Percentiles rank a stretch among this genome's conserved stretches.
Conservation (phyloP, 345 rosid species). For the Syzygium jambos region DNA sequence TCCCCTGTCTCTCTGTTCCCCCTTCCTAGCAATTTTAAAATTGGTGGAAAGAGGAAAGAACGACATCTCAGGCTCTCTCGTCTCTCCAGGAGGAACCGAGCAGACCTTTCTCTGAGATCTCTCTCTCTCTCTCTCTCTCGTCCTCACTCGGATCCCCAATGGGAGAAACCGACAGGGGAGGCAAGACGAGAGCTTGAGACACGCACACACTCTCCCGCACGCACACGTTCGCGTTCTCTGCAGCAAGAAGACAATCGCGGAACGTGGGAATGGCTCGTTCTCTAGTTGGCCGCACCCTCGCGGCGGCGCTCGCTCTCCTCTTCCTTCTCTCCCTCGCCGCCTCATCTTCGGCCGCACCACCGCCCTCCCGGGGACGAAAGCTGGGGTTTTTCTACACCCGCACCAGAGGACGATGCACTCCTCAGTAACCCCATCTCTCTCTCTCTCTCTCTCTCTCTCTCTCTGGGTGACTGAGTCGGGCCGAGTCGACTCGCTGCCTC, state of each 20-base stretch:
- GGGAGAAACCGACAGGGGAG: background rate
- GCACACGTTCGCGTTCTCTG: background rate
- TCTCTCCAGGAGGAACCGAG: background rate
- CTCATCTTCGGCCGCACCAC: background rate
- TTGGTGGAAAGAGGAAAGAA: background rate
- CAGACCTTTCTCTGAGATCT: background rate
- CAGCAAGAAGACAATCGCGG: background rate
- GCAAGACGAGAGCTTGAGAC: background rate
- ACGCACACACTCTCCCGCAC: background rate
- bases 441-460: background rate
- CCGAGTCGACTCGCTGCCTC: background rate
- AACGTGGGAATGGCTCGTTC: background rate
- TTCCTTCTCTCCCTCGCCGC: background rate
- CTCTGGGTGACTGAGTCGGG: background rate
- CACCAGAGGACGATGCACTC: conserved; percentile 77
- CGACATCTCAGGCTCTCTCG: background rate
- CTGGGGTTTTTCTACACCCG: conserved; percentile 59
- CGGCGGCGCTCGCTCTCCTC: conserved; percentile 5
- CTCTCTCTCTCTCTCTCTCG: background rate
- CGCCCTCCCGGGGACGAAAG: background rate
- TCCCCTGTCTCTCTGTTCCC: background rate
- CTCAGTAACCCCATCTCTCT: conserved; percentile 14
- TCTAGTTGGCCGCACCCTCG: background rate
- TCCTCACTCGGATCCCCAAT: background rate
- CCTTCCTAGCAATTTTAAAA: background rate